Percentiles rank a stretch among this genome's conserved stretches.
Conservation (phyloP, 352 stramenopile genomes). For the Blastocystis hominis region DNA sequence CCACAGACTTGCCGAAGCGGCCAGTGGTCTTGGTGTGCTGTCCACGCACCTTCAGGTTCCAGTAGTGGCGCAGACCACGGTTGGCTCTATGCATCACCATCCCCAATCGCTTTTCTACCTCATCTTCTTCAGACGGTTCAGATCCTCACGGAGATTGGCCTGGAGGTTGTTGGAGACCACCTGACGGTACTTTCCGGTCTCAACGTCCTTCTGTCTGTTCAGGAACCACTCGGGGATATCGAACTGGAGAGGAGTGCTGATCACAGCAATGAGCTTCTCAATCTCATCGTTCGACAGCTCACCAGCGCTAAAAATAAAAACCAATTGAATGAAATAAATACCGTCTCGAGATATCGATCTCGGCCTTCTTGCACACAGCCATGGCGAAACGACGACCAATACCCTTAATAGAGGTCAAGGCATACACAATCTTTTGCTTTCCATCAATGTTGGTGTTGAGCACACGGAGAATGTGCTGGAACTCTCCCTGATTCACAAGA, state of each 20-base stretch:
- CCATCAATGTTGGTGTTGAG: too few relatives aligned
- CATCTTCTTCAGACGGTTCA: slow-evolving; percentile 99
- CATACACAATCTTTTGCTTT: too few relatives aligned
- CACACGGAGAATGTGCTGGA: too few relatives aligned
- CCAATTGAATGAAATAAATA: neutral
- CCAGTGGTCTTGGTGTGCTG: slow-evolving; percentile 99
- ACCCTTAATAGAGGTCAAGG: slow-evolving; percentile 64
- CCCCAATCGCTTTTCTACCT: slow-evolving; percentile 62
- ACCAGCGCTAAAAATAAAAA: slow-evolving; percentile 70
- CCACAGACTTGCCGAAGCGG: slow-evolving; percentile 64
- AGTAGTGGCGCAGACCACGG: slow-evolving; percentile 95
- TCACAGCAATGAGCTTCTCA: too few relatives aligned
- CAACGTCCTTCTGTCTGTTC: too few relatives aligned
- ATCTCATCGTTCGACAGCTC: slow-evolving; percentile 63
- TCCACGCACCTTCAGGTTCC: slow-evolving; percentile 94
- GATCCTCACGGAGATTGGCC: slow-evolving; percentile 95
- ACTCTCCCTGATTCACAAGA: slow-evolving; percentile 42
- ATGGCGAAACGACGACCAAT: slow-evolving; percentile 79
- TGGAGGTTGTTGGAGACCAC: slow-evolving; percentile 93
- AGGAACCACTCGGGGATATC: too few relatives aligned
- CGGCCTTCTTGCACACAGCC: slow-evolving; percentile 98
- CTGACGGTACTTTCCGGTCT: too few relatives aligned
- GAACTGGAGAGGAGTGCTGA: slow-evolving; percentile 89
- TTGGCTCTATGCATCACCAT: slow-evolving; percentile 65
- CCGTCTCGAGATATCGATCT: slow-evolving; percentile 74